These are phyloP conservation scores for Kwoniella newhampshirensis DNA, from an alignment of 768 basidiomycete species.

Conservation along the genomic window DNA sequence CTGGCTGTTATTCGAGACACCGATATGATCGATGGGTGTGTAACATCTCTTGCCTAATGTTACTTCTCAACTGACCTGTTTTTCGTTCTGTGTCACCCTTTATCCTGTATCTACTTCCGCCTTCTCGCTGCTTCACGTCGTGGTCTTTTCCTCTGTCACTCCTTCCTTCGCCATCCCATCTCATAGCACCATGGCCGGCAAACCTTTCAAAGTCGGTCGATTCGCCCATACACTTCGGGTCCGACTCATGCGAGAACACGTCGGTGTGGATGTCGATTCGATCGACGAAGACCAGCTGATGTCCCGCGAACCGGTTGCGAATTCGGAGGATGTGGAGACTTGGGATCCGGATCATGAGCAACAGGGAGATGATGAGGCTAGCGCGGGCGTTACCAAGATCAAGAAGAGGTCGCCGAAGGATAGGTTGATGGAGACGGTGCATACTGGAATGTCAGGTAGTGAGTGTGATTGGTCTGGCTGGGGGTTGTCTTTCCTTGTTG, in stretches of 20 bases:
- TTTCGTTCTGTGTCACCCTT: no score
- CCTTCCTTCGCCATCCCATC: background rate
- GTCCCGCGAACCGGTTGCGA: slow-evolving; percentile 59
- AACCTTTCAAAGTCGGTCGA: slow-evolving; percentile 90
- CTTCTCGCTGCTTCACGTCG: no score
- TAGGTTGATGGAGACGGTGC: slow-evolving; percentile 41
- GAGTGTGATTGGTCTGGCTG: slow-evolving; percentile 20
- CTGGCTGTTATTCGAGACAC: slow-evolving; percentile 92
- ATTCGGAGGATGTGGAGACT: slow-evolving; percentile 60
- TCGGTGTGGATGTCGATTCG: slow-evolving; percentile 90
- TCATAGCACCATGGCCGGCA: slow-evolving; percentile 81
- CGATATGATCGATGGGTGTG: slow-evolving; percentile 89
- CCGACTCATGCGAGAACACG: slow-evolving; percentile 92
- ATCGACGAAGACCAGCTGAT: slow-evolving; percentile 73
- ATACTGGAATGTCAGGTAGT: slow-evolving; percentile 43
- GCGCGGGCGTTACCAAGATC: slow-evolving; percentile 44
- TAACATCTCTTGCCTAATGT: slow-evolving; percentile 10
- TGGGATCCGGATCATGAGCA: slow-evolving; percentile 79
- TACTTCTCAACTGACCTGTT: background rate
- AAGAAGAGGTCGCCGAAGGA: slow-evolving; percentile 45
- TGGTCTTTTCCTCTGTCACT: slow-evolving; percentile 4
- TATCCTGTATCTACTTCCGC: no score
- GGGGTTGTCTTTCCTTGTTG: no score
- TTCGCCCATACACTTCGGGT: slow-evolving; percentile 93
- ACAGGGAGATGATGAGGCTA: slow-evolving; percentile 33